Evolutionary conservation across 2,329 filamentous ascomycete species (phyloP).

Genomic region (Monosporascus sp.): DNA sequence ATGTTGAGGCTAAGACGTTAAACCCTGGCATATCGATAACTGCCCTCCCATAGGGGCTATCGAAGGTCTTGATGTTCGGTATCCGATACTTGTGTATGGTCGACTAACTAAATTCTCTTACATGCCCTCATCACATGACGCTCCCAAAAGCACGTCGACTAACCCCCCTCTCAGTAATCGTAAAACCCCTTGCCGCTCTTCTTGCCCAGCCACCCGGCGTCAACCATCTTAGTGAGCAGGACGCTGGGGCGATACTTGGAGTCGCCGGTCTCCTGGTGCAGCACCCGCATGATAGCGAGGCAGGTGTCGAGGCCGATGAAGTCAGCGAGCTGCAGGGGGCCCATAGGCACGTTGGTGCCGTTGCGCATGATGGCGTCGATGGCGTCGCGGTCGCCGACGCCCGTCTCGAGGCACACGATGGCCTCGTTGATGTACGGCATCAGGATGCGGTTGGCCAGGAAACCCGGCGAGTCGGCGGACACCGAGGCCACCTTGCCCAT

Average conservation of each 20-base stretch:
- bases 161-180: constrained; percentile 56
- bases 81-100: too few relatives aligned
- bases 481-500: constrained; percentile 92
- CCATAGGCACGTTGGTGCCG: constrained; percentile 97
- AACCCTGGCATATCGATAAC: too few relatives aligned
- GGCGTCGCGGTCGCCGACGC: constrained; percentile 80
- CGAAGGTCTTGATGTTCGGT: too few relatives aligned
- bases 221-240: constrained; percentile 88
- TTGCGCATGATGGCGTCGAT: constrained; percentile 99
- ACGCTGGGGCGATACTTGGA: constrained; percentile 92
- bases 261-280: constrained; percentile 88
- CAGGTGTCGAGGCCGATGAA: constrained; percentile 98
- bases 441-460: constrained; percentile 91
- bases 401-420: constrained; percentile 90
- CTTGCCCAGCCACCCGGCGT: constrained; percentile 96
- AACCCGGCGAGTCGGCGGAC: constrained; percentile 86
- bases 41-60: too few relatives aligned
- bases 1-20: too few relatives aligned
- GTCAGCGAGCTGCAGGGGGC: constrained; percentile 85
- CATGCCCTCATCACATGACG: too few relatives aligned
- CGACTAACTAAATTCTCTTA: too few relatives aligned
- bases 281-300: constrained; percentile 91
- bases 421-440: constrained; percentile 99
- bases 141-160: too few relatives aligned
- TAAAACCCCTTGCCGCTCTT: constrained; percentile 97